Evolutionary conservation across 345 rosid genomes (phyloP), one percentile per base, ranked within the genome.

Genomic region (Geranium rotundifolium): DNA sequence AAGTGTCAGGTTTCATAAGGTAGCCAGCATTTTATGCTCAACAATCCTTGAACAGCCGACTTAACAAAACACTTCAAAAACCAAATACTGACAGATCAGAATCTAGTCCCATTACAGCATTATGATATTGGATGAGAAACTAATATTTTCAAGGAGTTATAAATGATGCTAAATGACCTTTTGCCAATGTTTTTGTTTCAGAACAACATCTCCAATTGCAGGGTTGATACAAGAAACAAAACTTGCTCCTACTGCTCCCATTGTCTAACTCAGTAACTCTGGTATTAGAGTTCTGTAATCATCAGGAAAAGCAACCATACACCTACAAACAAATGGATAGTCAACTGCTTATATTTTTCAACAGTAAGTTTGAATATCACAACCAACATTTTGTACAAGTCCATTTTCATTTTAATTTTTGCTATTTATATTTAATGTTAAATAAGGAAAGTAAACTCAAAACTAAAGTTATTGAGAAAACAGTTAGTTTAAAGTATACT

Each of bases 241-340:
- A 72, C 81, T 83, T 58, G 84, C 68, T 55, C 92, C 95, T 14
- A 90, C 60, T 49, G 82, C 79, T 37, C 77, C 85, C 97, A 93
- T 90, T 68, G 89, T 84, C 80, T 93, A 97, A 56, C 82, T 60
- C 59, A 93, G 75, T 63, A 93, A 76, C 83, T 82, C 88, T 9
- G 96, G 99, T 39, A 88, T 89, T 1, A 93, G 90, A 68, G 72
- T 75, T 72, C 65, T 84, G 66, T 83, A 88, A 77, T 93, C 95
- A 66, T 86, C 95, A 54, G 99, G 99, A 76, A 93, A 90, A 79
- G 97, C n/a, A n/a, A n/a, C n/a, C n/a, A n/a, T n/a, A n/a, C n/a
- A n/a, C n/a, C n/a, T n/a, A n/a, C n/a, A 96, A 73, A 86, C n/a
- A n/a, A n/a, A n/a, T n/a, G n/a, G n/a, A n/a, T n/a, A n/a, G n/a